Evolutionary conservation across 2,329 filamentous ascomycete species (phyloP).

Genomic region (Thelonectria rubi): DNA sequence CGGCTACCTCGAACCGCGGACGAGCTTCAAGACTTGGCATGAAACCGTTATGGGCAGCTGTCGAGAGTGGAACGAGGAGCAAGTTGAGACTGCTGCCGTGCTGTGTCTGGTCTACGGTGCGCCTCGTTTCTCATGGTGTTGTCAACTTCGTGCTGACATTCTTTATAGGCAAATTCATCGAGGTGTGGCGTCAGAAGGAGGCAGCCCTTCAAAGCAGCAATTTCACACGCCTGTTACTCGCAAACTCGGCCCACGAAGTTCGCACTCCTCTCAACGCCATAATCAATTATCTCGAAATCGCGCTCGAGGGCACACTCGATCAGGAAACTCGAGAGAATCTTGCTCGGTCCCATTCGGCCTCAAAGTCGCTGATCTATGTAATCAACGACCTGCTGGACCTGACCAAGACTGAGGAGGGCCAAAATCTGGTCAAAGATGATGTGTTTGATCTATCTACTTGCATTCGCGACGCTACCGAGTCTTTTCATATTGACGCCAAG

Average conservation of each 20-base stretch:
- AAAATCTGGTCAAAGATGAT: constrained; percentile 81
- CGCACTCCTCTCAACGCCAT: constrained; percentile 91
- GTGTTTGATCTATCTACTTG: constrained; percentile 77
- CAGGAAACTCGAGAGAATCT: constrained; percentile 86
- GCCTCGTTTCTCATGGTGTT: constrained; percentile 5
- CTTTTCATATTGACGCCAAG: constrained; percentile 77
- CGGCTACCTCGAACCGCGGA: constrained; percentile 79
- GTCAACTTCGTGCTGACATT: constrained; percentile 2
- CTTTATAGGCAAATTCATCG: constrained; percentile 74
- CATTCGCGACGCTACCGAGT: constrained; percentile 78
- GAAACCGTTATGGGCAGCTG: constrained; percentile 85
- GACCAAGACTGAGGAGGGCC: constrained; percentile 87
- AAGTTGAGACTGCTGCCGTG: constrained; percentile 88
- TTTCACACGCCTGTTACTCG: constrained; percentile 78
- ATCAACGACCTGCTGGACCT: constrained; percentile 92
- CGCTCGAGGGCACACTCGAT: constrained; percentile 81
- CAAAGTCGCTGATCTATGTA: constrained; percentile 91
- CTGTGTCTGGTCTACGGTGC: constrained; percentile 87
- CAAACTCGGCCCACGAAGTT: constrained; percentile 92
- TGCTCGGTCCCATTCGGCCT: constrained; percentile 85
- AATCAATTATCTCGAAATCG: constrained; percentile 94
- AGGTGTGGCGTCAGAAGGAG: constrained; percentile 93
- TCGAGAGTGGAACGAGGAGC: constrained; percentile 87
- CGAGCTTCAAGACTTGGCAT: constrained; percentile 82
- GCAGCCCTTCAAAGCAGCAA: constrained; percentile 83